Base-by-base conservation (phyloP, 2,329 filamentous ascomycete species). In the Pyricularia grisea region DNA sequence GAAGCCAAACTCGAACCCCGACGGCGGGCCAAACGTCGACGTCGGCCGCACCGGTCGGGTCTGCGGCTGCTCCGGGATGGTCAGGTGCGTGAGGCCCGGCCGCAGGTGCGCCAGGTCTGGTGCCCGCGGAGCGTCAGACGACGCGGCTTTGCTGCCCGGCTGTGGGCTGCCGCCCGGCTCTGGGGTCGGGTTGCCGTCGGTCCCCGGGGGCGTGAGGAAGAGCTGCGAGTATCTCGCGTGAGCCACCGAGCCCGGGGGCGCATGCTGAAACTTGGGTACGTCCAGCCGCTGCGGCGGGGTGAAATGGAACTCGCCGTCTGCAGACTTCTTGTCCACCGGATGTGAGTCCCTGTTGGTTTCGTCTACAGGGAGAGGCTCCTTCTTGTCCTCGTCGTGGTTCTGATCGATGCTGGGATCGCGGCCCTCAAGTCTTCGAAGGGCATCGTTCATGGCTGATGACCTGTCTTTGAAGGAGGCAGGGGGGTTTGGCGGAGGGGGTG, bases 1-100 rank as follows among this genome's bases (percentile, higher is more conserved):
- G 79, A 96, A 96, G 23, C 93, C 92, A 75, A 92, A 92, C 74
- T 92, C 89, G 74, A 92, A 91, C n/a, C 85, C 87, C 0, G 84
- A 84, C 0, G 86, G 85, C 17, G 86, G 85, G 12, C 85, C 86
- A 70, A 87, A 86, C 2, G 85, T 87, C 65, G 84, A 86, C 0
- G 82, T 86, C 0, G 85, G 85, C 17, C 85, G 79, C 14, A 78
- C 74, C 63, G 72, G 71, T 36, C 75, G 68, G 73, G 64, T 23
- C 65, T 33, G 68, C 30, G 12, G 31, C 65, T 28, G 68, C 25
- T n/a, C 69, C 9, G 25, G 25, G 30, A n/a, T 61, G 67, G 17
- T 67, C 55, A 7, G 68, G 63, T 28, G 67, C 60, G 55, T 55
- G 2, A 83, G 76, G 72, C 82, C 80, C 1, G 81, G 83, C n/a